These are phyloP conservation scores for Pythium volutum DNA, from an alignment of 352 stramenopile genomes.

Conservation along the genomic window DNA sequence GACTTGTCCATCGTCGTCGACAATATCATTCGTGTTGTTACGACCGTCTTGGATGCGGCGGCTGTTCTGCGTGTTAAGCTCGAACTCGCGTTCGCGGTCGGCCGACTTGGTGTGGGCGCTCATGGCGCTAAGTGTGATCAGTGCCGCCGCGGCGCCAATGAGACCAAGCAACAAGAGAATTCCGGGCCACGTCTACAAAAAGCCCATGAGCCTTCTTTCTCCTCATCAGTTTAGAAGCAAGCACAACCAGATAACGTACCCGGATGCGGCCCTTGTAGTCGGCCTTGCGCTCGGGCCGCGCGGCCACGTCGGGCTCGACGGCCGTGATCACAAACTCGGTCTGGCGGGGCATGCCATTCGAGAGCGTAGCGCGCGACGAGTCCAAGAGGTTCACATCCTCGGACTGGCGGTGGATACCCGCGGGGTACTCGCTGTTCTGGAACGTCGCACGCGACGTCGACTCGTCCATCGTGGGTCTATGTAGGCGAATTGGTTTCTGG, in stretches of 20 bases:
- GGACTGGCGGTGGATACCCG: constrained; percentile 17
- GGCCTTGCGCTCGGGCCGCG: constrained; percentile 38
- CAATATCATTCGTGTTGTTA: constrained; percentile 43
- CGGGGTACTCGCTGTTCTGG: constrained; percentile 44
- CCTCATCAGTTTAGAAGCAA: neutral
- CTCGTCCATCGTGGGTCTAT: constrained; percentile 83
- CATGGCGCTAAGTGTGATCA: constrained; percentile 51
- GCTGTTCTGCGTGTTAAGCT: constrained; percentile 16
- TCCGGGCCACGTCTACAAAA: constrained; percentile 47
- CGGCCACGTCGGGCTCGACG: constrained; percentile 35
- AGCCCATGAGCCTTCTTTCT: neutral
- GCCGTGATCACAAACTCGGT: constrained; percentile 68
- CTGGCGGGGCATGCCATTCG: constrained; percentile 20
- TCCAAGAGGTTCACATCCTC: constrained; percentile 11
- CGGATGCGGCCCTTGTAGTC: constrained; percentile 75
- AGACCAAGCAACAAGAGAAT: constrained; percentile 50
- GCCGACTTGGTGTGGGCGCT: constrained; percentile 29
- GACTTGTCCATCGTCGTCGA: constrained; percentile 4
- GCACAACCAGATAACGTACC: constrained; percentile 24
- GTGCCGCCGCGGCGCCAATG: constrained; percentile 31
- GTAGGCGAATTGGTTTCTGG: constrained; percentile 25
- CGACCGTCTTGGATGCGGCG: constrained; percentile 32
- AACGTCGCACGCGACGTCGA: constrained; percentile 23
- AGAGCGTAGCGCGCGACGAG: constrained; percentile 8
- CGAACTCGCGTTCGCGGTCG: constrained; percentile 9